Conservation (phyloP, 1,284 basidiomycete species). For the Boletus mariae region DNA sequence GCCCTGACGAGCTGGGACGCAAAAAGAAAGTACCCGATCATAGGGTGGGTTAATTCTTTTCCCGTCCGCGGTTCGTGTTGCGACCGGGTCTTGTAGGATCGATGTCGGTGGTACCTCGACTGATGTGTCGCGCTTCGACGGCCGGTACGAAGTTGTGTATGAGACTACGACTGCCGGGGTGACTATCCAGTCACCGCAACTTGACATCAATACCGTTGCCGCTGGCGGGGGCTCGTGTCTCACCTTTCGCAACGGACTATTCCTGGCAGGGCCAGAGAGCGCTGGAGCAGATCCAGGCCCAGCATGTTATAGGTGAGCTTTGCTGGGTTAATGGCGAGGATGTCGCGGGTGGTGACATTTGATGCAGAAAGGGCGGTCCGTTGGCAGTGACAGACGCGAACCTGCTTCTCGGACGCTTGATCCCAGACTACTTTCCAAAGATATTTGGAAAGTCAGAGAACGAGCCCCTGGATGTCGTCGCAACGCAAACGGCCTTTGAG, state of each 20-base stretch:
- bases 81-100: conserved; percentile 36
- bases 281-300: conserved; percentile 76
- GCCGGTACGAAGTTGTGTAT: conserved; percentile 72
- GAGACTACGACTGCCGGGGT: conserved; percentile 83
- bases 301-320: conserved; percentile 56
- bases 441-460: conserved; percentile 79
- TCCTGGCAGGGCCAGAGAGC: conserved; percentile 65
- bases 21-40: conserved; percentile 53
- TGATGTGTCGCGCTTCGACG: conserved; percentile 76
- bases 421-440: conserved; percentile 68
- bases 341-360: not conserved
- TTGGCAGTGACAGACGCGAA: conserved; percentile 77
- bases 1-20: conserved; percentile 69
- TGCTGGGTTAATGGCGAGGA: not conserved
- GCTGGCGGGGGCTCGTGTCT: conserved; percentile 68
- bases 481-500: conserved; percentile 38
- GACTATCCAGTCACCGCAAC: conserved; percentile 72
- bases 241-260: conserved; percentile 48
- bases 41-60: conserved; percentile 43
- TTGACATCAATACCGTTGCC: conserved; percentile 76
- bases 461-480: conserved; percentile 60
- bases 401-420: conserved; percentile 67
- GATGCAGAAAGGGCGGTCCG: conserved; percentile 61
- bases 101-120: conserved; percentile 78
- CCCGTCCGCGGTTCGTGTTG: not conserved